Conservation (phyloP, 179 eudicot genomes). For the Beta lomatogona region DNA sequence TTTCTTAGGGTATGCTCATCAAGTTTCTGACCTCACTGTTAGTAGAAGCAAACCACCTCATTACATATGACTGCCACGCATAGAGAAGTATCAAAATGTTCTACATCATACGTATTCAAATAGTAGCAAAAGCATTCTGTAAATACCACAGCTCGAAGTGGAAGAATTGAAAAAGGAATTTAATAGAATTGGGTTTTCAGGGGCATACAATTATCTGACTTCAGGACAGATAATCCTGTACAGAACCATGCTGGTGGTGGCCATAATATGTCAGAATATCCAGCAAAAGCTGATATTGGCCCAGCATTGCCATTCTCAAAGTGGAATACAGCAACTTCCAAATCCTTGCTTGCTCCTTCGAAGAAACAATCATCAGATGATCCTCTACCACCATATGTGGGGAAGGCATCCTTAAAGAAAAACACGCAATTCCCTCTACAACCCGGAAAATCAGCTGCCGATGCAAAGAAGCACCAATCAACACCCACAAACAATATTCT, state of each 20-base stretch:
- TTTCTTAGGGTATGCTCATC: too few relatives aligned
- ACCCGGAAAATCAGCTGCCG: background rate
- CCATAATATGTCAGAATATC: slow-evolving; percentile 4
- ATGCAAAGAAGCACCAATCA: slow-evolving; percentile 17
- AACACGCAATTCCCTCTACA: slow-evolving; percentile 15
- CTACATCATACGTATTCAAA: background rate
- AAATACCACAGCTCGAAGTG: background rate
- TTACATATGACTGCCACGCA: too few relatives aligned
- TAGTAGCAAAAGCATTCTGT: background rate
- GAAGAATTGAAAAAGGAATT: background rate
- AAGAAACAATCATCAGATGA: background rate
- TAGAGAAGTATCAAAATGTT: too few relatives aligned
- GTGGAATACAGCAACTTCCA: background rate
- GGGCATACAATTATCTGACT: background rate
- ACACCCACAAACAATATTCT: slow-evolving; percentile 7
- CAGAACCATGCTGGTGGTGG: slow-evolving; percentile 1
- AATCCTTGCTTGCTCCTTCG: background rate
- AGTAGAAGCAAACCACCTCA: too few relatives aligned
- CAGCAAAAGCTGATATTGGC: slow-evolving; percentile 3
- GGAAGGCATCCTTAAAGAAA: background rate
- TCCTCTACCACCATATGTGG: background rate
- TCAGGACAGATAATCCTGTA: background rate
- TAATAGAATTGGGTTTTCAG: background rate
- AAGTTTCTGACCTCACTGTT: too few relatives aligned
- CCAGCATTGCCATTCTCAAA: background rate